Evolutionary conservation across 495 filamentous ascomycete species (phyloP).

Genomic region (Apodospora peruviana): DNA sequence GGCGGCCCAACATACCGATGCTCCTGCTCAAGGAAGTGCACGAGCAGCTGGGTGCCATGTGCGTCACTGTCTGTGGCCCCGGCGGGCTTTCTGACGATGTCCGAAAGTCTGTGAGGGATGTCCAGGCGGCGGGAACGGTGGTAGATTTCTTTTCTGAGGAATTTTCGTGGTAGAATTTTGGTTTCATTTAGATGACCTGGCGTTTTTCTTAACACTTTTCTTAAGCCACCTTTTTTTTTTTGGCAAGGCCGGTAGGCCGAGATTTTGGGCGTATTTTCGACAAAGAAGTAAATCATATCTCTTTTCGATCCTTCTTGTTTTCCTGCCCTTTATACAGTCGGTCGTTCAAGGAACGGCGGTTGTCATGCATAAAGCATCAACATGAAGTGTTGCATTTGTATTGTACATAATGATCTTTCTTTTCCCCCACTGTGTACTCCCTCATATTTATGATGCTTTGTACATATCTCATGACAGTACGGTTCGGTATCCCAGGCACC

Average conservation of each 20-base stretch:
- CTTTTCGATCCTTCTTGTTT: no score
- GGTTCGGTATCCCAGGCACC: background rate
- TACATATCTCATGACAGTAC: background rate
- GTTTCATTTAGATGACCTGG: no score
- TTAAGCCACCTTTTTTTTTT: slow-evolving; percentile 2
- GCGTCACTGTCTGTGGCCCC: slow-evolving; percentile 84
- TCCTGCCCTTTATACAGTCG: no score
- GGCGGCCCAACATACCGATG: slow-evolving; percentile 72
- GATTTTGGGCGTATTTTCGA: no score
- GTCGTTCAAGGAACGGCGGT: no score
- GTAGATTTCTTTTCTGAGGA: slow-evolving; percentile 84
- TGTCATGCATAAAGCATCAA: no score
- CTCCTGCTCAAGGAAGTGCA: slow-evolving; percentile 71
- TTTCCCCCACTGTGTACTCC: no score
- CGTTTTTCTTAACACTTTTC: background rate
- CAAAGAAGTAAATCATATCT: no score
- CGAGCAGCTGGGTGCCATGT: slow-evolving; percentile 78
- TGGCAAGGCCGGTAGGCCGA: slow-evolving; percentile 1
- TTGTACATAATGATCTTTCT: no score
- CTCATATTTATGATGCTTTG: no score
- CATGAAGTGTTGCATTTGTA: no score
- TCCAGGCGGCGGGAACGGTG: slow-evolving; percentile 53
- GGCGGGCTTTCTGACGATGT: slow-evolving; percentile 82
- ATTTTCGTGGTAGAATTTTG: slow-evolving; percentile 80
- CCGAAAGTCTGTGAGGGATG: slow-evolving; percentile 60